Conservation (phyloP, 2,329 filamentous ascomycete species). For the Pezicula carpinea region DNA sequence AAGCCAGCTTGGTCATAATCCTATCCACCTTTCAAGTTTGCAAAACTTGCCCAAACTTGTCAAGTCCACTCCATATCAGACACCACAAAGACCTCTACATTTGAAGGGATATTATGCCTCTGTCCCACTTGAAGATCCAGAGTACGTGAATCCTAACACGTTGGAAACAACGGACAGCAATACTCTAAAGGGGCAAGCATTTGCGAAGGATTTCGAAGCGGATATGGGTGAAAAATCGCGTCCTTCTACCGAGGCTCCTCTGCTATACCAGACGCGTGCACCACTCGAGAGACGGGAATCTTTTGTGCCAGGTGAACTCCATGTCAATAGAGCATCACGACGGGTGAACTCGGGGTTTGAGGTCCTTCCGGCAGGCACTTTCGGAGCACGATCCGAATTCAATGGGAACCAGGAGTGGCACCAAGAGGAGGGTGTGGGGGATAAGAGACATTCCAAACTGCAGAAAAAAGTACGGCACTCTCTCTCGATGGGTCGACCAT, state of each 20-base stretch:
- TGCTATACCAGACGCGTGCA: conserved; percentile 1
- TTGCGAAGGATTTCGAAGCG: too few relatives aligned
- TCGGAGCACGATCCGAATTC: conserved; percentile 20
- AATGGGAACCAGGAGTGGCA: conserved; percentile 10
- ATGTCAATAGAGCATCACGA: conserved; percentile 31
- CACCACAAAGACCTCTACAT: not conserved
- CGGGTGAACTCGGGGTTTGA: conserved; percentile 36
- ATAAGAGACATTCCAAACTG: conserved; percentile 32
- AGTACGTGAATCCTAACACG: not conserved
- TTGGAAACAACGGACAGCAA: not conserved
- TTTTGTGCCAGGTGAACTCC: conserved; percentile 32
- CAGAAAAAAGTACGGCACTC: conserved; percentile 35
- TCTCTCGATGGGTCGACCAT: conserved; percentile 9
- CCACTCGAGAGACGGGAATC: conserved; percentile 18
- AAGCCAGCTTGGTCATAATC: not conserved
- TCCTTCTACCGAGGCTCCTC: conserved; percentile 3
- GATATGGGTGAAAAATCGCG: not conserved
- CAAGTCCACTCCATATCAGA: not conserved
- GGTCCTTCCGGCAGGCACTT: conserved; percentile 35
- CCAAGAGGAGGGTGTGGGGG: conserved; percentile 12
- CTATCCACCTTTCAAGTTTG: not conserved
- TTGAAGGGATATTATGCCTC: conserved; percentile 2
- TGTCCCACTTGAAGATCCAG: not conserved
- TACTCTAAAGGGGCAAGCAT: too few relatives aligned
- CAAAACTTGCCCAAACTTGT: not conserved